phyloP scores from a whole-genome alignment of 129 eudicot genomes.

The Calendula officinalis region DNA sequence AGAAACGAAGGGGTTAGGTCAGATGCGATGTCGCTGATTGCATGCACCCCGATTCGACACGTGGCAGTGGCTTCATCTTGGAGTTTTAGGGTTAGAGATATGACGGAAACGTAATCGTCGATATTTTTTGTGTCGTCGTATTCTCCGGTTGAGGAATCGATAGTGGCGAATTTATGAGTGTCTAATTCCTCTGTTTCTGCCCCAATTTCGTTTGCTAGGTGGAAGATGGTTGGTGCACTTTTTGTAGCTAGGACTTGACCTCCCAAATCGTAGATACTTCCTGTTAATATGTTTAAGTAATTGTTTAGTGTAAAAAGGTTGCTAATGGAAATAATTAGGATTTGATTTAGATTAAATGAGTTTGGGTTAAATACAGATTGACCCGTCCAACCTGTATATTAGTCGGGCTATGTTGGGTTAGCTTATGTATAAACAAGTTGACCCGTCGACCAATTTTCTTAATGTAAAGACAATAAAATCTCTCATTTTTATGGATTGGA shows the following conservation, averaged over 20 bases:
- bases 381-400: no score
- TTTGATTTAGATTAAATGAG: no score
- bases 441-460: no score
- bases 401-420: no score
- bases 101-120: conserved; percentile 42
- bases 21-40: conserved; percentile 44
- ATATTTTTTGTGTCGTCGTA: conserved; percentile 29
- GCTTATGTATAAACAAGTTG: no score
- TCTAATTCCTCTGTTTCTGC: conserved; percentile 41
- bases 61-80: conserved; percentile 43
- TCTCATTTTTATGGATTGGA: no score
- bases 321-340: background rate
- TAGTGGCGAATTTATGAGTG: conserved; percentile 37
- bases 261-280: conserved; percentile 45
- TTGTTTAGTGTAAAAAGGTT: background rate
- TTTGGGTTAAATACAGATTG: no score
- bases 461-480: no score
- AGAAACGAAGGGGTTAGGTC: conserved; percentile 41
- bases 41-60: conserved; percentile 40
- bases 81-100: conserved; percentile 42
- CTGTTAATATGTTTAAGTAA: conserved; percentile 16
- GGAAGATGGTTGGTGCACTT: conserved; percentile 51
- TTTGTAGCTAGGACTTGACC: conserved; percentile 51
- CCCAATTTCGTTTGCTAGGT: conserved; percentile 39
- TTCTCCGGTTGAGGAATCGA: conserved; percentile 31